Base-by-base conservation (phyloP, 768 basidiomycete genomes). In the Trametes sanguinea region DNA sequence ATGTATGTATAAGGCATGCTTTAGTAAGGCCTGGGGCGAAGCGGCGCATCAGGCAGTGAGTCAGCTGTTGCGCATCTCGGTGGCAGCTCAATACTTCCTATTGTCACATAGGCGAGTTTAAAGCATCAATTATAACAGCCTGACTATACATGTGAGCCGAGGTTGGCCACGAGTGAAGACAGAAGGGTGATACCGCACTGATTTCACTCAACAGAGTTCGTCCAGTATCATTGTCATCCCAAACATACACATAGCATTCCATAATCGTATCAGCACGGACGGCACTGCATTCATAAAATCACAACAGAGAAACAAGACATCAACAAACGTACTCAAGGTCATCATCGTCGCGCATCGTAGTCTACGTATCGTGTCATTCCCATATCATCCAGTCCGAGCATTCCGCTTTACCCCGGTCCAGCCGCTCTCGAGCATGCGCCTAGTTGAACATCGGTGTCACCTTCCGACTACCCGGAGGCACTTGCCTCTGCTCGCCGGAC, bases 361-460 rank as follows among this genome's bases (percentile, higher is more conserved):
- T 52, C 51, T 52, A 52, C 37, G 51, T 48, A 48, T 30, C 47
- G 6, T 29, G 30, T 37, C 51, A 9, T 52, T 10, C 10, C 50
- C 30, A 33, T 9, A 9, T 52, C 37, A 35, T 52, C n/a, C 17
- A 52, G 51, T 40, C 51, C 51, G 11, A 37, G n/a, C 51, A 37
- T 4, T 33, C 9, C 51, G 3, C 29, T 33, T 13, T 30, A 52
- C 35, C 8, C 14, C 42, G 51, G 51, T 17, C n/a, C 51, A 52
- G 37, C 51, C 51, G 16, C 30, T 39, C 35, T 32, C 6, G 51
- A 5, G 37, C n/a, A 30, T 8, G 14, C 27, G 4, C 35, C 56
- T 59, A 68, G 42, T 63, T 63, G 52, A 68, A 66, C 67, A 68
- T 68, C 37, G 67, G 67, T 22, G 67, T 68, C 17, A 68, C 67